Conservation (phyloP, 2,329 filamentous ascomycete species). For the Arachnomyces sp. region DNA sequence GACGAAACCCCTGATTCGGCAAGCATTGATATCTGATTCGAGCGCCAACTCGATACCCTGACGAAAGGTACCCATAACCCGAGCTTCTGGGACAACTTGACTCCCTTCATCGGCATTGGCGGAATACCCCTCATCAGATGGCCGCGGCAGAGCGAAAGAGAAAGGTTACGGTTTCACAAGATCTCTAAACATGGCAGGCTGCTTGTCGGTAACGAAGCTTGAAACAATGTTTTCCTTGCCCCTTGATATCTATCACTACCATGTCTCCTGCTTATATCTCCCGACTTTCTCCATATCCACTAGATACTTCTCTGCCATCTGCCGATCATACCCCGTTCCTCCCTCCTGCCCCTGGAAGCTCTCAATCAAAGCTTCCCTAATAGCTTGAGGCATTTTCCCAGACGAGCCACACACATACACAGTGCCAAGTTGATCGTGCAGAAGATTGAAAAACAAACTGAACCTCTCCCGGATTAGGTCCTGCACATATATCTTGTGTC, state of each 20-base stretch:
- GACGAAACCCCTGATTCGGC: too few relatives aligned
- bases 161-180: too few relatives aligned
- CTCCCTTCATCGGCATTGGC: too few relatives aligned
- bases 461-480: constrained; percentile 49
- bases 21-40: too few relatives aligned
- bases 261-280: constrained; percentile 61
- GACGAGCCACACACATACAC: constrained; percentile 49
- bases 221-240: too few relatives aligned
- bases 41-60: too few relatives aligned
- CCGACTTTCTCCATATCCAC: constrained; percentile 52
- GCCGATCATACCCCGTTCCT: constrained; percentile 32
- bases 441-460: constrained; percentile 41
- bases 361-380: constrained; percentile 58
- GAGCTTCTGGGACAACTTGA: too few relatives aligned
- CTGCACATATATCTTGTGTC: constrained; percentile 59
- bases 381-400: constrained; percentile 62
- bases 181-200: too few relatives aligned
- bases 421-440: constrained; percentile 45
- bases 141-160: too few relatives aligned
- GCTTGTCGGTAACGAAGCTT: too few relatives aligned
- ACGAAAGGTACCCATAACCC: too few relatives aligned
- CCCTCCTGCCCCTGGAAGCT: constrained; percentile 44
- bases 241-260: constrained; percentile 38
- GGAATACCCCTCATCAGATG: too few relatives aligned
- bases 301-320: constrained; percentile 49